Conservation (phyloP, 108 stramenopile species). For the Discostella stelligeroides region DNA sequence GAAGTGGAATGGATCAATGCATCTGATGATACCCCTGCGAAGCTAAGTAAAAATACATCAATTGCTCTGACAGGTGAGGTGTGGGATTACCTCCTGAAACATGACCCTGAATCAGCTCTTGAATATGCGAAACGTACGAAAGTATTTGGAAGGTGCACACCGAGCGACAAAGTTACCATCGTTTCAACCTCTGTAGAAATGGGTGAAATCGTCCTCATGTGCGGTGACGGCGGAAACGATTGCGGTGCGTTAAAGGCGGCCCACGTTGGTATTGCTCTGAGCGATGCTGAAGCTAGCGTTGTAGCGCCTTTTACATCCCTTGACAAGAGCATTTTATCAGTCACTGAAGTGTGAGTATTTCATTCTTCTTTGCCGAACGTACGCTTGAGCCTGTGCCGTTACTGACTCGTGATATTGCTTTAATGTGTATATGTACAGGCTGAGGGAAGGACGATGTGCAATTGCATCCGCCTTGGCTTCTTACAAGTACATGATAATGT, state of each 20-base stretch:
- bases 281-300: slow-evolving; percentile 69
- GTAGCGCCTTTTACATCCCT: slow-evolving; percentile 75
- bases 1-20: slow-evolving; percentile 44
- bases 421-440: background rate
- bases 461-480: slow-evolving; percentile 60
- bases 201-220: slow-evolving; percentile 68
- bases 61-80: slow-evolving; percentile 68
- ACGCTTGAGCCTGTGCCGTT: background rate
- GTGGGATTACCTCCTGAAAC: slow-evolving; percentile 39
- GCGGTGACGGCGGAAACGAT: slow-evolving; percentile 71
- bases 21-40: slow-evolving; percentile 22
- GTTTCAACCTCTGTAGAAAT: slow-evolving; percentile 57
- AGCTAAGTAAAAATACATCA: slow-evolving; percentile 8
- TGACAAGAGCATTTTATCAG: slow-evolving; percentile 62
- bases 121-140: slow-evolving; percentile 33
- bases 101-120: slow-evolving; percentile 38
- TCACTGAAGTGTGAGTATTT: slow-evolving; percentile 48
- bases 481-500: slow-evolving; percentile 78
- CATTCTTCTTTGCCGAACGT: background rate
- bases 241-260: slow-evolving; percentile 65
- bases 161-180: slow-evolving; percentile 63
- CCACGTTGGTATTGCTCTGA: slow-evolving; percentile 69
- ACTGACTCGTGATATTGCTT: background rate
- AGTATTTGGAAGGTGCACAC: slow-evolving; percentile 70
- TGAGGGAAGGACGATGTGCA: slow-evolving; percentile 70